Evolutionary conservation across 176 grass and related monocot species (phyloP), one percentile per base, ranked within the genome.

Genomic region (Tillandsia fasciculata): DNA sequence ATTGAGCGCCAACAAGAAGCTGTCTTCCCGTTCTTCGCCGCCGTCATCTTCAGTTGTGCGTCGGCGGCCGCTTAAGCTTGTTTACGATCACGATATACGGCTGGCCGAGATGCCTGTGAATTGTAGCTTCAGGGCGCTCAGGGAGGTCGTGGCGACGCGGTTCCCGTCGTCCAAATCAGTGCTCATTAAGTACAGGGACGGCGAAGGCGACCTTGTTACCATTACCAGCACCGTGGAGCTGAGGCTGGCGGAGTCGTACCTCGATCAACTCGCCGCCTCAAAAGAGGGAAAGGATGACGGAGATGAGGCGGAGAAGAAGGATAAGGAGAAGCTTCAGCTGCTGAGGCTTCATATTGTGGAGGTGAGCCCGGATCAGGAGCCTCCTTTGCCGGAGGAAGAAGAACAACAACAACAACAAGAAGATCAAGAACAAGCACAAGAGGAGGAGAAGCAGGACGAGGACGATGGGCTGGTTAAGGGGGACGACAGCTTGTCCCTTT

Each of bases 61-160:
- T 70, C 87, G 87, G 84, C 87, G 94, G 75, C 86, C 84, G 15
- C 83, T 99, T 63, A 99, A 99, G 72, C 84, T 99, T 63, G 87
- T 99, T 51, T 93, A 99, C 53, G 94, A 81, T 76, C 94, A 99
- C 13, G 94, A 99, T 70, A 99, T 99, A 58, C 83, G 94, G 66
- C 94, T 99, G 2, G 84, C 82, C 2, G 79, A 88, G 77, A 79
- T 99, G 80, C 94, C 89, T 0, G 84, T 82, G 24, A 87, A 82
- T 70, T 93, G 94, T 66, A 86, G 74, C 74, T 85, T 90, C 56
- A 70, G 64, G 49, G 20, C 13, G 10, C 81, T 99, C 63, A 79
- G 94, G 47, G 84, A 99, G 49, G 77, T 90, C 49, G 89, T 99
- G 51, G 65, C 87, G 0, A 80, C 79, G 72, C 79, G 89, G 50